A percentile compares a stretch with the other conserved stretches of the same genome.
Conservation (phyloP, 306 rosid genomes). For the Rosa chinensis region DNA sequence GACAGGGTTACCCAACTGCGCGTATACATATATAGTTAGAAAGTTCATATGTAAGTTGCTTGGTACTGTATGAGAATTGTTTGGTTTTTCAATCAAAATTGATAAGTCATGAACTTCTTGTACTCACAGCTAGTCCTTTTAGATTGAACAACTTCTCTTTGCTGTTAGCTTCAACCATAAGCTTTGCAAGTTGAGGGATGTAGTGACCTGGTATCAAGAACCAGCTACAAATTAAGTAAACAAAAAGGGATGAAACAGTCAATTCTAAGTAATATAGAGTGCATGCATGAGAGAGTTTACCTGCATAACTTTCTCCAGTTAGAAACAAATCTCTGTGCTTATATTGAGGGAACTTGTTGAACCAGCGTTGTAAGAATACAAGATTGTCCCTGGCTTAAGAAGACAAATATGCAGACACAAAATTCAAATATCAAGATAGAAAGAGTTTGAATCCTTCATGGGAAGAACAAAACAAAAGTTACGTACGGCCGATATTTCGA, state of each 20-base stretch:
- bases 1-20: constrained; percentile 45
- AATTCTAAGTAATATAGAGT: background rate
- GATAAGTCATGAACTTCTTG: background rate
- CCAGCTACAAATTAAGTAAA: background rate
- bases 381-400: constrained; percentile 66
- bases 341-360: constrained; percentile 60
- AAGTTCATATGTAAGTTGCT: background rate
- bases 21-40: background rate
- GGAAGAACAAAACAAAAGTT: constrained; percentile 33
- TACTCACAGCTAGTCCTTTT: constrained; percentile 74
- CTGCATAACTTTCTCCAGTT: constrained; percentile 78
- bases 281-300: constrained; percentile 32
- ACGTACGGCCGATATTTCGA: background rate
- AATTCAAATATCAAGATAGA: background rate
- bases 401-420: constrained; percentile 18
- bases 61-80: background rate
- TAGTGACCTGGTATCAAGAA: constrained; percentile 58
- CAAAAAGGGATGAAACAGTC: background rate
- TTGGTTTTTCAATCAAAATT: background rate
- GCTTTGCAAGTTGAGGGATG: constrained; percentile 77
- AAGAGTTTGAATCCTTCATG: constrained; percentile 11
- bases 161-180: constrained; percentile 53
- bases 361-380: constrained; percentile 64
- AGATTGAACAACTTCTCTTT: constrained; percentile 54
- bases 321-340: constrained; percentile 56